phyloP scores from a whole-genome alignment of 371 early-diverging fungal species.

The Nematocida homosporus region DNA sequence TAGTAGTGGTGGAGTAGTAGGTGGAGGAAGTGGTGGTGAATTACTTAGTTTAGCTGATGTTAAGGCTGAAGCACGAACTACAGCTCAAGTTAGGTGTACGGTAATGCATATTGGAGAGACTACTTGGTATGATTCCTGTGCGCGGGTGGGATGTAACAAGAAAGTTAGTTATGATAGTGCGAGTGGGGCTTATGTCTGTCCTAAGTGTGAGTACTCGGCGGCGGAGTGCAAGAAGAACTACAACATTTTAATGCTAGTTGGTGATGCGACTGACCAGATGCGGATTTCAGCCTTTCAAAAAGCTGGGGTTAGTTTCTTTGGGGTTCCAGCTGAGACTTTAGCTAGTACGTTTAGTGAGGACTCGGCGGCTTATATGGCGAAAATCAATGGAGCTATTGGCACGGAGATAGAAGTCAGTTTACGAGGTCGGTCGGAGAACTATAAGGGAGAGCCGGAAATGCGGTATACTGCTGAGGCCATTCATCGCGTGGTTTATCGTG shows the following conservation, averaged over 20 bases:
- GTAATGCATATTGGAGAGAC: conserved; percentile 71
- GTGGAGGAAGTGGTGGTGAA: no score
- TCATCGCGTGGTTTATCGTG: conserved; percentile 4
- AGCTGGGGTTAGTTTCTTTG: conserved; percentile 71
- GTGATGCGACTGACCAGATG: conserved; percentile 75
- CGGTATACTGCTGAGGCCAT: conserved; percentile 11
- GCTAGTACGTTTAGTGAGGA: conserved; percentile 1
- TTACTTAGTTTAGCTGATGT: conserved; percentile 72
- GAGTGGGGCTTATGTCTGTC: conserved; percentile 72
- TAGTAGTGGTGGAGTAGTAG: no score
- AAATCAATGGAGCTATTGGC: background rate
- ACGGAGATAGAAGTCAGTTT: conserved; percentile 3
- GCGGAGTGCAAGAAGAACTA: conserved; percentile 73
- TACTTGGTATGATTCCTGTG: conserved; percentile 78
- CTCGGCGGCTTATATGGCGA: conserved; percentile 5
- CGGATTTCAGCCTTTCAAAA: conserved; percentile 84
- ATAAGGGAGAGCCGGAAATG: conserved; percentile 11
- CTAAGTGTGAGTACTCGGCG: conserved; percentile 75
- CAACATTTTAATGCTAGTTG: conserved; percentile 69
- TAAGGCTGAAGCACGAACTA: conserved; percentile 45
- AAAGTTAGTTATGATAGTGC: conserved; percentile 73
- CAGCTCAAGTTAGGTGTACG: conserved; percentile 70
- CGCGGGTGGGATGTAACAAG: conserved; percentile 74
- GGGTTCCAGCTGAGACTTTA: conserved; percentile 70
- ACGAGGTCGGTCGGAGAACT: conserved; percentile 11